These are phyloP conservation scores for Persicaria maculosa DNA, from an alignment of 148 eudicot species.

Conservation along the genomic window DNA sequence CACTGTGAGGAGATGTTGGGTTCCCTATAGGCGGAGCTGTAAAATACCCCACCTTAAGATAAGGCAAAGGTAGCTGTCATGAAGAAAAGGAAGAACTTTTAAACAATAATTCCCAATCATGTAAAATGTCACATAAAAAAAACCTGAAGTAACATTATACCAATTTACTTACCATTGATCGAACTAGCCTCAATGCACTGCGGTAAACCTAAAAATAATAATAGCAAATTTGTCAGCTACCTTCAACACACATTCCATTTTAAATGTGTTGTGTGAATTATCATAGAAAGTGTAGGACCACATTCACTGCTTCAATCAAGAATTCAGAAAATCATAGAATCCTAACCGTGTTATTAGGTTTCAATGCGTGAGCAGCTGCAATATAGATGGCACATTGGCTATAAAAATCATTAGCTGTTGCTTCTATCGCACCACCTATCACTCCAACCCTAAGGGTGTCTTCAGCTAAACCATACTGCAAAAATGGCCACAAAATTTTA, in stretches of 20 bases:
- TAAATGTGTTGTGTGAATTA: not conserved
- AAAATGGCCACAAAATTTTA: conserved; percentile 11
- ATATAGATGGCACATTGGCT: conserved; percentile 86
- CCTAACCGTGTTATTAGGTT: conserved; percentile 75
- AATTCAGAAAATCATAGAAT: conserved; percentile 10
- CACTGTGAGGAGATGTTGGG: conserved; percentile 67
- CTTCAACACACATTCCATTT: not conserved
- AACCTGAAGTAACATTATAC: not conserved
- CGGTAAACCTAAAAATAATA: conserved; percentile 64
- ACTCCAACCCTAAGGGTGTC: conserved; percentile 78
- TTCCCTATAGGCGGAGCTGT: conserved; percentile 79
- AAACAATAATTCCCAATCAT: not conserved
- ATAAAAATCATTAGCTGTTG: conserved; percentile 68
- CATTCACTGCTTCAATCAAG: not conserved
- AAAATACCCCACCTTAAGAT: conserved; percentile 85
- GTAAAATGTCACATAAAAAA: not conserved
- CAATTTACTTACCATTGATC: conserved; percentile 68
- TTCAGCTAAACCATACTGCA: conserved; percentile 97
- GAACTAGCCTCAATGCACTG: conserved; percentile 94
- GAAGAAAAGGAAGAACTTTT: not conserved
- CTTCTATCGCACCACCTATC: conserved; percentile 38
- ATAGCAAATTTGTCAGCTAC: conserved; percentile 7
- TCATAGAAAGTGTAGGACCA: not conserved
- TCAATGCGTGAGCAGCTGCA: conserved; percentile 94
- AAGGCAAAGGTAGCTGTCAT: conserved; percentile 83